Evolutionary conservation across 2,329 filamentous ascomycete species (phyloP), one percentile per base, ranked within the genome.

Genomic region (Penicillium freii): DNA sequence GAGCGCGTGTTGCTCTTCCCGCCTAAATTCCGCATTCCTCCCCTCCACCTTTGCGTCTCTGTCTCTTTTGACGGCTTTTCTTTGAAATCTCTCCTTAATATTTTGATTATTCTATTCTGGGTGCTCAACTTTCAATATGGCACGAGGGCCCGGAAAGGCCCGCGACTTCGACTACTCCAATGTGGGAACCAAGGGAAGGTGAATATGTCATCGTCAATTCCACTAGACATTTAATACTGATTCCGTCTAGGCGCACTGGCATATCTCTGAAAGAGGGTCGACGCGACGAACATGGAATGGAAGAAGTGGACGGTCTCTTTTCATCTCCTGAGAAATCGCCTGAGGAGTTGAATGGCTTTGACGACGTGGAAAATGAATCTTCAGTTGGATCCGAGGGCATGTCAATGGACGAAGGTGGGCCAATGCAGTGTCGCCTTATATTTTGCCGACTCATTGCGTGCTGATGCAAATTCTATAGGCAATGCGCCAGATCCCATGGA

Each of bases 251-350:
- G 66, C 95, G 96, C 82, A 99, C 94, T 0, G 94, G 94, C 44
- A 84, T 96, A 27, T 89, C 86, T 1, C 76, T 97, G 33, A 85
- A 86, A 68, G 91, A 96, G 54, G 91, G 91, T 51, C 80, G 87
- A 59, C 89, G 91, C 77, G 93, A 97, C 76, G 92, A 95, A 73
- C 82, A 96, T 81, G 94, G 93, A 74, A 87, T 99, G 80, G 91
- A 97, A 72, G 88, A 90, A 36, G 83, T 96, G 57, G 90, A 93
- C 36, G 85, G 86, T 64, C 85, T 97, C 63, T 96, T 96, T 75
- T 97, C 92, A 9, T 96, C 92, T 21, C 92, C 92, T 15, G 84
- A 85, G 63, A 89, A 87, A 53, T 82, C 81, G n/a, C 78, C 80
- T 1, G 60, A 68, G 23, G 69, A 69, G 57, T 62, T 66, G 39